A percentile compares a stretch with the other conserved stretches of the same genome.
Evolutionary conservation across 305 asterid genomes (phyloP).

Genomic region (Vinca major): DNA sequence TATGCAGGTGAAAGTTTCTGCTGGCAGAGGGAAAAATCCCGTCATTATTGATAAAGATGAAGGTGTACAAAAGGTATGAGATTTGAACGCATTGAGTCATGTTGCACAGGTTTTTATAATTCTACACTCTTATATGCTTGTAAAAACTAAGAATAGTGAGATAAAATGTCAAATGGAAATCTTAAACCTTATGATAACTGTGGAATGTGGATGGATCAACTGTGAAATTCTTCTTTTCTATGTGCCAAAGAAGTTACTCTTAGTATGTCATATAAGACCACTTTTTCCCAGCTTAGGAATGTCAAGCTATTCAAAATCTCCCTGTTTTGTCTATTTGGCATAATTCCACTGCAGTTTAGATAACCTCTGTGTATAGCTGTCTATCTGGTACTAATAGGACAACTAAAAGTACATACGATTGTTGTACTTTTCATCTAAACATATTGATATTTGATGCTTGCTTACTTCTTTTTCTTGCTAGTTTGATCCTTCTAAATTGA

Average conservation of each 20-base stretch:
- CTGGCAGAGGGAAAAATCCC: conserved; percentile 62
- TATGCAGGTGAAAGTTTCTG: conserved; percentile 67
- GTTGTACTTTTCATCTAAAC: background rate
- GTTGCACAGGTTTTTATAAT: background rate
- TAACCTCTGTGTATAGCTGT: background rate
- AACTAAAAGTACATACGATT: background rate
- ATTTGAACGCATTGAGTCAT: background rate
- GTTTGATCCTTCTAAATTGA: conserved; percentile 77
- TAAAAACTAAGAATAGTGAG: background rate
- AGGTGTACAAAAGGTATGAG: conserved; percentile 57
- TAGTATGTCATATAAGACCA: background rate
- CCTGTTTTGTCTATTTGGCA: background rate
- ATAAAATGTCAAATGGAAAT: background rate
- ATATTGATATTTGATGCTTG: background rate
- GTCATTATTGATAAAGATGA: conserved; percentile 64
- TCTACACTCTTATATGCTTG: background rate
- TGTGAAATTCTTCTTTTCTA: background rate
- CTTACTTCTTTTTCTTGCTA: conserved; percentile 25
- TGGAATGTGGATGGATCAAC: background rate
- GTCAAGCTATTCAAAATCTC: background rate
- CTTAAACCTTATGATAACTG: background rate
- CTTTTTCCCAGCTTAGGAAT: background rate
- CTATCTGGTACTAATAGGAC: background rate
- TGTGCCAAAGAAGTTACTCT: background rate
- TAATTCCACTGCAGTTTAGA: background rate